Evolutionary conservation across 495 filamentous ascomycete genomes (phyloP), one percentile per base, ranked within the genome.

Genomic region (Parathielavia appendiculata): DNA sequence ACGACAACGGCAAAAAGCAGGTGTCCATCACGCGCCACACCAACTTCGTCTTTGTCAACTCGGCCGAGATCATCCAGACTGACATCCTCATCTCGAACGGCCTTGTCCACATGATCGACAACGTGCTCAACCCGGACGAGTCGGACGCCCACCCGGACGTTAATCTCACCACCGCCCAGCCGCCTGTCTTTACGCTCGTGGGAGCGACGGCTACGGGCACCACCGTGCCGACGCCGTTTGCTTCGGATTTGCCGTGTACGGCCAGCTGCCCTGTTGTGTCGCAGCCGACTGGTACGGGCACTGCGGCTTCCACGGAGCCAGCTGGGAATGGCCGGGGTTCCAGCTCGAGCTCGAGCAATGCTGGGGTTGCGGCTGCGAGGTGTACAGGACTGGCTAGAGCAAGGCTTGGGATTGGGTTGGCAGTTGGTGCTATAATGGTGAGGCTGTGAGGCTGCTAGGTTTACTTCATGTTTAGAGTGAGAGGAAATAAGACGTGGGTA

Each of bases 81-180:
- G 61, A 63, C 44, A 51, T 63, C 43, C 41, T 63, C 13, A 17
- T 63, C 11, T 67, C 75, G 19, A 84, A 85, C 51, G 84, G 84
- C 58, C 82, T 86, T 22, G 68, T 86, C 8, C 83, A 86, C 68
- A 66, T 85, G 47, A 79, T 86, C 59, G 80, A 85, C 64, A 72
- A 68, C 74, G 60, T 66, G 34, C 56, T 66, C 51, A 56, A 59
- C 55, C 60, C 60, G 30, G 56, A 61, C 30, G 6, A n/a, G 26
- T 7, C 36, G 40, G 47, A 12, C 36, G 48, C 64, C 45, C 19
- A 12, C 40, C 64, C 64, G 19, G 58, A 63, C 44, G 52, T 63
- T 13, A 23, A 26, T 1, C 51, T 50, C 26, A 54, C 47, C 30
- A 55, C 46, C 11, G 38, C 52, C 26, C 64, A 66, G 60, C 0